These are phyloP conservation scores for Ophiocordyceps unilateralis DNA, from an alignment of 2,329 filamentous ascomycete species.

Conservation along the genomic window DNA sequence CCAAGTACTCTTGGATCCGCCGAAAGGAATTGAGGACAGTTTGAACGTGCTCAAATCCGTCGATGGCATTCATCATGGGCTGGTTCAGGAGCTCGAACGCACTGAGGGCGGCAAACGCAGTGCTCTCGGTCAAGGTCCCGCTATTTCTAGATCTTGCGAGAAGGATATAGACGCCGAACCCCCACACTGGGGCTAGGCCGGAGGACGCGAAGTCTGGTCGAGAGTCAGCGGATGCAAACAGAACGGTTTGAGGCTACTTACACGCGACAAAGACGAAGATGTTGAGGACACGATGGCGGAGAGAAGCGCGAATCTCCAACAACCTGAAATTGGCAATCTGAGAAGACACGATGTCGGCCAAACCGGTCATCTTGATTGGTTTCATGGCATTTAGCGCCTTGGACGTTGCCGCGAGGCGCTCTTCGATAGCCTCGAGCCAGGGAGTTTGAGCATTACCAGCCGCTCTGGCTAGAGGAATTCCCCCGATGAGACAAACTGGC, in stretches of 20 bases:
- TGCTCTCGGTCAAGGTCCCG: constrained; percentile 5
- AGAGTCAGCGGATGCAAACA: background rate
- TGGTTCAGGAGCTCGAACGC: constrained; percentile 7
- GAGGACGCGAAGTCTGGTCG: constrained; percentile 4
- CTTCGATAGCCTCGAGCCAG: constrained; percentile 11
- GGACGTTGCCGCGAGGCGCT: constrained; percentile 8
- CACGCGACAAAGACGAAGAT: constrained; percentile 5
- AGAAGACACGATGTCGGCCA: constrained; percentile 14
- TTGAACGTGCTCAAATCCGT: constrained; percentile 7
- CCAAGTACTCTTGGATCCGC: constrained; percentile 7
- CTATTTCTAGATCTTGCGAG: constrained; percentile 3
- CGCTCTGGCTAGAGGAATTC: constrained; percentile 7
- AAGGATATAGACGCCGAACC: constrained; percentile 5
- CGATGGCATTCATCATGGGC: constrained; percentile 5
- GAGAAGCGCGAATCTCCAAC: constrained; percentile 16
- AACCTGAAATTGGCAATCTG: constrained; percentile 17
- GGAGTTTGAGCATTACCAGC: constrained; percentile 8
- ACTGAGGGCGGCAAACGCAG: constrained; percentile 7
- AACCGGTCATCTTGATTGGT: constrained; percentile 23
- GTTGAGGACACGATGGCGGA: constrained; percentile 8
- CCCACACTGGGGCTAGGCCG: constrained; percentile 7
- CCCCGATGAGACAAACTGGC: constrained; percentile 4
- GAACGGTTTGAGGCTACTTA: constrained; percentile 1
- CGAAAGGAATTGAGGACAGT: constrained; percentile 7
- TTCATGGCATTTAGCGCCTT: constrained; percentile 16